A percentile compares a stretch with the other conserved stretches of the same genome.
Conservation (phyloP, 2,329 filamentous ascomycete species). For the Alternaria burnsii region DNA sequence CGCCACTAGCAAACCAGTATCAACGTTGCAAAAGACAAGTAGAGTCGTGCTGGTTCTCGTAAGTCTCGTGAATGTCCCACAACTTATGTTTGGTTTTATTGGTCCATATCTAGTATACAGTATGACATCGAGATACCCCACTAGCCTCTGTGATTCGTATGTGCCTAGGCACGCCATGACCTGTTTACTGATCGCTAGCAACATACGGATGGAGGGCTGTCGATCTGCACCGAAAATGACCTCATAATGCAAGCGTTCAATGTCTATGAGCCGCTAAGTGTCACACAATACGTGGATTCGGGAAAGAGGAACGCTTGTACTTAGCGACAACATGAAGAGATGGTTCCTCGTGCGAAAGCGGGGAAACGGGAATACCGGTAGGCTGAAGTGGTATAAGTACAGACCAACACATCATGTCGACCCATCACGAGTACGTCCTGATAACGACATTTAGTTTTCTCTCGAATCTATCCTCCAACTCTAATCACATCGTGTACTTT, state of each 20-base stretch:
- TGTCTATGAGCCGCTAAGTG: not conserved
- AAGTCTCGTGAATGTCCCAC: not conserved
- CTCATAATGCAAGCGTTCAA: not conserved
- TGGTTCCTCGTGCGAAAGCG: not conserved
- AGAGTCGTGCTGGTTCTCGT: not conserved
- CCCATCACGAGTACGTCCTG: not conserved
- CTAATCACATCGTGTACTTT: not conserved
- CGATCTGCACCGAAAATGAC: not conserved
- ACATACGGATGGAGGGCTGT: not conserved
- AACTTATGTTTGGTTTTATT: not conserved
- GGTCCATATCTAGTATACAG: not conserved
- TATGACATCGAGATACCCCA: not conserved
- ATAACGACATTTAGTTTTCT: not conserved
- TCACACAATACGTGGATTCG: not conserved
- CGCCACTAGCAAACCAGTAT: not conserved
- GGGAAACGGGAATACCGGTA: not conserved
- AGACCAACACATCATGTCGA: not conserved
- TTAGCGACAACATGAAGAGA: not conserved
- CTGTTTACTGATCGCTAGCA: not conserved
- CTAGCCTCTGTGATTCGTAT: not conserved
- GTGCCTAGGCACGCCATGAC: not conserved
- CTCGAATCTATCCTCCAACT: not conserved
- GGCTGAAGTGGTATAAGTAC: not conserved
- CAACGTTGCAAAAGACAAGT: not conserved
- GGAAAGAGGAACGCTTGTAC: not conserved